phyloP scores from a whole-genome alignment of 2,329 filamentous ascomycete genomes.

The Colletotrichum spinosum region DNA sequence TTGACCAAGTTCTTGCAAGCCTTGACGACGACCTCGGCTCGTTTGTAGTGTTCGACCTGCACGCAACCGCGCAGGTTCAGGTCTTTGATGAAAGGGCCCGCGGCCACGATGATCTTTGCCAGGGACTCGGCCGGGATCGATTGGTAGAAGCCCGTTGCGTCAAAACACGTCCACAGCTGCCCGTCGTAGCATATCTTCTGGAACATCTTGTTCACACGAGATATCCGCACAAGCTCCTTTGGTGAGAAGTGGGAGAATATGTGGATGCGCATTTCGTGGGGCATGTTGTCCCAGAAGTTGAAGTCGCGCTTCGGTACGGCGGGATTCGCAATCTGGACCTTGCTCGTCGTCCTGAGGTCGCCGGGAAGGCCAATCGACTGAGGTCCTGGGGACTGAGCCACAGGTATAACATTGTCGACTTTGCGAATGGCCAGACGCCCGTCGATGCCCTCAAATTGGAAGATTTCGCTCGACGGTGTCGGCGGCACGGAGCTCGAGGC shows the following conservation, averaged over 20 bases:
- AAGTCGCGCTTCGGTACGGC: conserved; percentile 45
- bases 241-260: conserved; percentile 82
- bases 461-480: conserved; percentile 54
- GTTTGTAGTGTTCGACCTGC: conserved; percentile 86
- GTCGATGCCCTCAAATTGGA: conserved; percentile 55
- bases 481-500: conserved; percentile 53
- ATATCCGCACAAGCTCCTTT: conserved; percentile 83
- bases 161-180: conserved; percentile 89
- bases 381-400: conserved; percentile 47
- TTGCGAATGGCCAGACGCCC: conserved; percentile 65
- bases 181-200: conserved; percentile 91
- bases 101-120: conserved; percentile 84
- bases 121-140: conserved; percentile 87
- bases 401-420: conserved; percentile 61
- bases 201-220: conserved; percentile 82
- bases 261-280: conserved; percentile 82
- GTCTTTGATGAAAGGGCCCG: conserved; percentile 90
- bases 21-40: conserved; percentile 80
- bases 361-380: conserved; percentile 71
- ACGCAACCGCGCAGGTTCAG: conserved; percentile 92
- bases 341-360: conserved; percentile 56
- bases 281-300: conserved; percentile 85
- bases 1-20: conserved; percentile 89
- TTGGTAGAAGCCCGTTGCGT: conserved; percentile 87
- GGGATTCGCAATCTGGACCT: conserved; percentile 30